A percentile compares a stretch with the other conserved stretches of the same genome.
These are phyloP conservation scores for Epichloe hybrida DNA, from an alignment of 2,329 filamentous ascomycete genomes.

Conservation along the genomic window DNA sequence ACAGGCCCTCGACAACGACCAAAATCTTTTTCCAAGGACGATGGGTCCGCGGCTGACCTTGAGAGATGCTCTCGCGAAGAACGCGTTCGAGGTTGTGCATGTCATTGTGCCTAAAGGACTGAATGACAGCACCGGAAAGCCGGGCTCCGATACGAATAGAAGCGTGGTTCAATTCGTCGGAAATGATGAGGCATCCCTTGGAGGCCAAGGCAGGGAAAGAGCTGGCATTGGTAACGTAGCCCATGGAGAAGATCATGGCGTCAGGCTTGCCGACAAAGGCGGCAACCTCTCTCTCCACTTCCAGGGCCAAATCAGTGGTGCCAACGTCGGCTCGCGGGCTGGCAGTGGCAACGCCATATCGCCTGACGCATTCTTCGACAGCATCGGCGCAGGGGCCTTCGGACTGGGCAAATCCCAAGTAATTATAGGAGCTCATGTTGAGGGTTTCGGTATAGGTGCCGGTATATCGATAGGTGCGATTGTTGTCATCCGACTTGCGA, in stretches of 20 bases:
- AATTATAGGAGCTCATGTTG: slow-evolving; percentile 99
- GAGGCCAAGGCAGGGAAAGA: slow-evolving; percentile 84
- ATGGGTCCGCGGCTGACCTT: slow-evolving; percentile 95
- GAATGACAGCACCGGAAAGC: slow-evolving; percentile 86
- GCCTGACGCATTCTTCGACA: slow-evolving; percentile 72
- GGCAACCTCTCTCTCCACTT: slow-evolving; percentile 83
- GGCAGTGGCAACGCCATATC: slow-evolving; percentile 70
- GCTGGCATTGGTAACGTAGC: slow-evolving; percentile 89
- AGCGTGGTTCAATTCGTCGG: slow-evolving; percentile 93
- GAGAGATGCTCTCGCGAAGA: slow-evolving; percentile 83
- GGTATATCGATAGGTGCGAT: slow-evolving; percentile 76
- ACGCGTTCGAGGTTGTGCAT: slow-evolving; percentile 76
- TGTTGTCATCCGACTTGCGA: slow-evolving; percentile 81
- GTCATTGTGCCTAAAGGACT: slow-evolving; percentile 96
- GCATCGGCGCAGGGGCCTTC: slow-evolving; percentile 92
- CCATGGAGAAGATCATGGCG: slow-evolving; percentile 98
- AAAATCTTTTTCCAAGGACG: slow-evolving; percentile 99
- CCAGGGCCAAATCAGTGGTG: slow-evolving; percentile 72
- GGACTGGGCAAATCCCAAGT: slow-evolving; percentile 94
- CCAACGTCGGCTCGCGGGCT: slow-evolving; percentile 75
- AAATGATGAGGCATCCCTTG: slow-evolving; percentile 89
- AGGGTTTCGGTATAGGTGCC: slow-evolving; percentile 88
- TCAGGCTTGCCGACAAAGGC: slow-evolving; percentile 87
- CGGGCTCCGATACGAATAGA: slow-evolving; percentile 93
- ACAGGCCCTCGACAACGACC: slow-evolving; percentile 89